These are phyloP conservation scores for Gastrodia elata DNA, from an alignment of 106 monocot genomes.

Conservation along the genomic window DNA sequence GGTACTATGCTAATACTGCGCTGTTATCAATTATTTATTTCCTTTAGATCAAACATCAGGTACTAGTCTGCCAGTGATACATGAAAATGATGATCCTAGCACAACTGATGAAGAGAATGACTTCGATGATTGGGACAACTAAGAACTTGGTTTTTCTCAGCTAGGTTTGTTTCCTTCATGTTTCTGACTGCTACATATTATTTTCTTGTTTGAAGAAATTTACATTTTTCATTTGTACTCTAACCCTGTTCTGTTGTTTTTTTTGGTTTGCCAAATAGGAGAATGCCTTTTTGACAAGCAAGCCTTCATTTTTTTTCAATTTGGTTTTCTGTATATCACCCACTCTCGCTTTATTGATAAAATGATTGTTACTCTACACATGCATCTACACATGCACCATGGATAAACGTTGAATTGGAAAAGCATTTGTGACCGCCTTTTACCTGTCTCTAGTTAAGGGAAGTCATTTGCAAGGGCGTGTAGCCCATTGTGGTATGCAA, in stretches of 20 bases:
- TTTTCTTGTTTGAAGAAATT: not conserved
- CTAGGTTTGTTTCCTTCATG: not conserved
- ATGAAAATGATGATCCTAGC: slow-evolving; percentile 1
- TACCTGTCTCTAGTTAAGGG: not conserved
- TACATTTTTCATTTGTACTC: not conserved
- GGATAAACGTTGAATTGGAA: not conserved
- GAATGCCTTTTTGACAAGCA: not conserved
- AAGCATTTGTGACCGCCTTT: not conserved
- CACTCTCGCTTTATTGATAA: not conserved
- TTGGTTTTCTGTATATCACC: not conserved
- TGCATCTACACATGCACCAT: too few species aligned
- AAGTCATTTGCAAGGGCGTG: too few species aligned
- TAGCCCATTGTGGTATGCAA: too few species aligned
- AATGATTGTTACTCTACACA: not conserved
- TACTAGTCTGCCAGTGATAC: not conserved
- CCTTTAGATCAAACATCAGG: not conserved
- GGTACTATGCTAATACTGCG: not conserved
- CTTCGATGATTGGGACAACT: slow-evolving; percentile 4
- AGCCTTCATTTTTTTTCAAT: not conserved
- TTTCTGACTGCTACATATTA: not conserved
- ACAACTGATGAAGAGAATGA: slow-evolving; percentile 3
- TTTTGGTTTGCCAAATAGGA: not conserved
- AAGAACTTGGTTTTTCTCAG: slow-evolving; percentile 1
- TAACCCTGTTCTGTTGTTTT: not conserved
- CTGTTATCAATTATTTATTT: not conserved